Evolutionary conservation across 2,329 filamentous ascomycete genomes (phyloP).

Genomic region (Pseudogymnoascus pannorum): DNA sequence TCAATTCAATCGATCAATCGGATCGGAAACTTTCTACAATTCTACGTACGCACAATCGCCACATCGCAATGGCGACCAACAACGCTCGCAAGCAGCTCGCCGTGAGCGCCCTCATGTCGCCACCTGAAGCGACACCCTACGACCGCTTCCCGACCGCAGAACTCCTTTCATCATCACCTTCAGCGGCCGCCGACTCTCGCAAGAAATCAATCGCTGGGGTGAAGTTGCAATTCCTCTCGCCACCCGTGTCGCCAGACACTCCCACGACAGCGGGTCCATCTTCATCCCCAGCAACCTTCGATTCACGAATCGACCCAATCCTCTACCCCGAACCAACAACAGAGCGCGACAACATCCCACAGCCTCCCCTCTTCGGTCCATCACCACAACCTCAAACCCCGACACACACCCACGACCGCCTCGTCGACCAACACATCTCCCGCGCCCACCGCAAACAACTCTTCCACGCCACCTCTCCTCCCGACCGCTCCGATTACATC

Average conservation of each 20-base stretch:
- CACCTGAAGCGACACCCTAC: constrained; percentile 46
- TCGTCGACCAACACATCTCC: constrained; percentile 39
- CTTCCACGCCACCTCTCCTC: constrained; percentile 33
- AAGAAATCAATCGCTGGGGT: constrained; percentile 25
- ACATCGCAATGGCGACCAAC: neutral
- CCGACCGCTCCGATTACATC: constrained; percentile 46
- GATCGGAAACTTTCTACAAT: neutral
- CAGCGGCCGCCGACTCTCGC: neutral
- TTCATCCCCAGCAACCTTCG: constrained; percentile 23
- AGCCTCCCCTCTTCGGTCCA: constrained; percentile 44
- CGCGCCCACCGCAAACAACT: constrained; percentile 16
- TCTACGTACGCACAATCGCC: neutral
- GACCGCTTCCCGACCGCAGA: constrained; percentile 42
- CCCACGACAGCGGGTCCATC: constrained; percentile 18
- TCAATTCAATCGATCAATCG: neutral
- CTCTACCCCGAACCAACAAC: constrained; percentile 43
- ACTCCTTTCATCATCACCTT: neutral
- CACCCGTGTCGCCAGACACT: constrained; percentile 49
- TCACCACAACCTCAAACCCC: constrained; percentile 13
- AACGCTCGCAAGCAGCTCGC: constrained; percentile 21
- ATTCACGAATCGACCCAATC: constrained; percentile 44
- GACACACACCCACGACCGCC: constrained; percentile 28
- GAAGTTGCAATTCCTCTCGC: constrained; percentile 41
- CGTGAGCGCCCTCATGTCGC: constrained; percentile 54
- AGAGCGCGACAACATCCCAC: constrained; percentile 32